These are phyloP conservation scores for Hymenochaete sp. DNA, from an alignment of 1,284 basidiomycete species.

Conservation along the genomic window DNA sequence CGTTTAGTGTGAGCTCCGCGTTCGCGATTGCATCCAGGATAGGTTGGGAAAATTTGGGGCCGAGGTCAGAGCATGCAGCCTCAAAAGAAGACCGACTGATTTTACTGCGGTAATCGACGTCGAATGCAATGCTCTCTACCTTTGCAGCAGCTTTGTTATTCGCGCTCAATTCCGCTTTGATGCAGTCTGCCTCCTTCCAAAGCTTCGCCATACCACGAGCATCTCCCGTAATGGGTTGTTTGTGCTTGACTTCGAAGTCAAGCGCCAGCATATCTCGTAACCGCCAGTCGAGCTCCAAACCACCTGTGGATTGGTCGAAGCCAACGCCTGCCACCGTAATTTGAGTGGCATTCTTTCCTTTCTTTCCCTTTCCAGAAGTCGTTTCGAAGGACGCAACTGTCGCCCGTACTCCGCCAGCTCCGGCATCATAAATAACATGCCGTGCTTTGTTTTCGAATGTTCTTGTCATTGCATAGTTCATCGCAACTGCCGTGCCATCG, in stretches of 20 bases:
- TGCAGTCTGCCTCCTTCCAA: constrained; percentile 85
- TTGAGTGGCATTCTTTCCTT: constrained; percentile 54
- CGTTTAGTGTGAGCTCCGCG: constrained; percentile 52
- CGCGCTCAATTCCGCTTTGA: constrained; percentile 91
- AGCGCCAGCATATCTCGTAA: constrained; percentile 76
- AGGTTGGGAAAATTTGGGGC: constrained; percentile 58
- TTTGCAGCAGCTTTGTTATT: constrained; percentile 73
- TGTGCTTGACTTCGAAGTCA: constrained; percentile 65
- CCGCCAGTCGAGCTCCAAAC: constrained; percentile 77
- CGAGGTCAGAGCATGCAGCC: constrained; percentile 54
- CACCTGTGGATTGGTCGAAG: constrained; percentile 72
- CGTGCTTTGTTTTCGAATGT: constrained; percentile 73
- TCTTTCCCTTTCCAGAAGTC: constrained; percentile 37
- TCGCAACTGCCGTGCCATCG: constrained; percentile 86
- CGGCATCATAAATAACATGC: constrained; percentile 92
- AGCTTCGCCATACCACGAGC: constrained; percentile 87
- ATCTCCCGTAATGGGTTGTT: constrained; percentile 60
- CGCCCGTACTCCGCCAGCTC: constrained; percentile 80
- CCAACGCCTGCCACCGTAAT: constrained; percentile 75
- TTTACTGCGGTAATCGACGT: constrained; percentile 83
- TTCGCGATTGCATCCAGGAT: constrained; percentile 68
- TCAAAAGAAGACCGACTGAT: constrained; percentile 78
- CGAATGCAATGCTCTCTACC: constrained; percentile 84
- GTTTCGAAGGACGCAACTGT: constrained; percentile 78
- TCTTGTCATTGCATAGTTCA: constrained; percentile 96